phyloP scores from a whole-genome alignment of 495 filamentous ascomycete genomes.

The Extremus antarcticus region DNA sequence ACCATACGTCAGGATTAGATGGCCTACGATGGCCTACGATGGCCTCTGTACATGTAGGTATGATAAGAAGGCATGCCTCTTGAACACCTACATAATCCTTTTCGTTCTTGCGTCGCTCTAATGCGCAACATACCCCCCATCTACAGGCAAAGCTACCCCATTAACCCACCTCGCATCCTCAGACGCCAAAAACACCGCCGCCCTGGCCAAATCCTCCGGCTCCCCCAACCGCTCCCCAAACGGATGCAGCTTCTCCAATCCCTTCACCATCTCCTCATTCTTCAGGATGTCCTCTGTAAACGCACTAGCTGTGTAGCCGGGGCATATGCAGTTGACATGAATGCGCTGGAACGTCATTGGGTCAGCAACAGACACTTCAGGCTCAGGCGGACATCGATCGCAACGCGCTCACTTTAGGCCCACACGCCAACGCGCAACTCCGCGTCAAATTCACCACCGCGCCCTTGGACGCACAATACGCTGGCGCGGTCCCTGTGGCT shows the following conservation, averaged over 20 bases:
- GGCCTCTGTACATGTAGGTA: no score
- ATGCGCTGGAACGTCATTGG: no score
- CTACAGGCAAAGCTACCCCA: constrained; percentile 22
- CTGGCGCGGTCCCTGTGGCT: constrained; percentile 24
- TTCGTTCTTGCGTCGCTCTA: no score
- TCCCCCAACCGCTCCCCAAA: constrained; percentile 20
- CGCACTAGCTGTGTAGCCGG: constrained; percentile 38
- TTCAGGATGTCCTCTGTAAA: constrained; percentile 12
- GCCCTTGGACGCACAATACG: constrained; percentile 42
- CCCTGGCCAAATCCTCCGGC: constrained; percentile 24
- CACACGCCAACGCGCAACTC: constrained; percentile 42
- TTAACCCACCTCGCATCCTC: constrained; percentile 27
- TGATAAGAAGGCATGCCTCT: no score
- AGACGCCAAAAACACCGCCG: constrained; percentile 24
- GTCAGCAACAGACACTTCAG: no score
- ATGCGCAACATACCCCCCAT: constrained; percentile 23
- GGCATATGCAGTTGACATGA: constrained; percentile 45
- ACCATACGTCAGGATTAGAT: background rate
- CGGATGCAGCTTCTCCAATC: constrained; percentile 17
- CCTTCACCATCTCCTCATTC: constrained; percentile 1
- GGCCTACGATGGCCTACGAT: background rate
- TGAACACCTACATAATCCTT: no score
- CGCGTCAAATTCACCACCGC: constrained; percentile 41
- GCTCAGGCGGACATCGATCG: no score
- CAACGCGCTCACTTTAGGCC: no score